phyloP scores from a whole-genome alignment of 495 filamentous ascomycete genomes.

The Talaromyces ruber region DNA sequence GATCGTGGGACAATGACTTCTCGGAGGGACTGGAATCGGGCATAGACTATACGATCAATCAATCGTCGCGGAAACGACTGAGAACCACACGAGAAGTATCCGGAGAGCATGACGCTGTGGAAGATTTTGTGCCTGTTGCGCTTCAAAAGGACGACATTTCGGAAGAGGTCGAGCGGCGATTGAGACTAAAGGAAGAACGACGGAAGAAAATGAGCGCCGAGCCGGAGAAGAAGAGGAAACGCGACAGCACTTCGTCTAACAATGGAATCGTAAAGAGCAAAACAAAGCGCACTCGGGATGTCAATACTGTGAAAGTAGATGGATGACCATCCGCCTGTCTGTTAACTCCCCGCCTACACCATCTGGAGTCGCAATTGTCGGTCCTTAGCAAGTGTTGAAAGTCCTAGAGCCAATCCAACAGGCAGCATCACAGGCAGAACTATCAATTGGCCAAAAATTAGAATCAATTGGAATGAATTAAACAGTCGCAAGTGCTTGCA shows the following conservation, averaged over 20 bases:
- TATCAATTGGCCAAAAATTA: not conserved
- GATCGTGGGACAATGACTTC: conserved; percentile 8
- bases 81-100: conserved; percentile 11
- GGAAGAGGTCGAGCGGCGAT: conserved; percentile 31
- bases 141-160: conserved; percentile 41
- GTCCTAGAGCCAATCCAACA: not conserved
- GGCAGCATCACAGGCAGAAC: not conserved
- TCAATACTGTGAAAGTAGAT: not conserved
- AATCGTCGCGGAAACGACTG: conserved; percentile 15
- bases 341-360: not conserved
- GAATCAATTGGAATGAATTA: not conserved
- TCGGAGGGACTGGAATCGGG: not conserved
- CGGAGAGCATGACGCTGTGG: conserved; percentile 12
- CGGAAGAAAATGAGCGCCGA: conserved; percentile 22
- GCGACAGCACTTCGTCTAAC: conserved; percentile 29
- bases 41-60: not conserved
- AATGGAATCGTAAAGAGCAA: conserved; percentile 8
- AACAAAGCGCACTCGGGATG: not conserved
- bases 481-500: not conserved
- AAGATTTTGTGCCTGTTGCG: conserved; percentile 15
- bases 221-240: conserved; percentile 24
- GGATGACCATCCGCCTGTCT: not conserved
- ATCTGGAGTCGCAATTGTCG: not conserved
- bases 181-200: conserved; percentile 29
- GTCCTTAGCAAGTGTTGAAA: not conserved